Percentiles rank a stretch among this genome's conserved stretches.
Conservation (phyloP, 2,329 filamentous ascomycete species). For the Endoconidiophora laricicola region DNA sequence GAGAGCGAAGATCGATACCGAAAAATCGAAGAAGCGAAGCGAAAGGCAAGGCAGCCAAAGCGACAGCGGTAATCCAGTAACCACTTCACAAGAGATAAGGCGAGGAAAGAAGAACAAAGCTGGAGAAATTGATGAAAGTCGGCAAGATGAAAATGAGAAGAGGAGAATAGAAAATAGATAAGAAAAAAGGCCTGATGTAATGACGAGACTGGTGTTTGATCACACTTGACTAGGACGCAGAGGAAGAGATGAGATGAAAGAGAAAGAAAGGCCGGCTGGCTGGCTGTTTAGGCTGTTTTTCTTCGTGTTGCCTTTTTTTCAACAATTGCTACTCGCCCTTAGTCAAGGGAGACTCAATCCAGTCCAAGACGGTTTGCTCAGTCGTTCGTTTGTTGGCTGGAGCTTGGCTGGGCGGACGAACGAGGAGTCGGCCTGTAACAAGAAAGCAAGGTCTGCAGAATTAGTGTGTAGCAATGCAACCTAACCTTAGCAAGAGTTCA, state of each 20-base stretch:
- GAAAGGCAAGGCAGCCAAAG: background rate
- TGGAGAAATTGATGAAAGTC: slow-evolving; percentile 15
- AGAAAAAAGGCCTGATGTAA: slow-evolving; percentile 14
- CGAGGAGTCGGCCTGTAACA: too few relatives aligned
- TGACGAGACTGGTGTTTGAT: too few relatives aligned
- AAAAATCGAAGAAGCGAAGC: slow-evolving; percentile 13
- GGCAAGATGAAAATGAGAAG: slow-evolving; percentile 11
- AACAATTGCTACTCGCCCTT: background rate
- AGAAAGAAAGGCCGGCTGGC: slow-evolving; percentile 11
- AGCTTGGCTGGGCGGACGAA: too few relatives aligned
- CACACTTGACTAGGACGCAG: slow-evolving; percentile 12
- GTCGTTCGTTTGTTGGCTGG: too few relatives aligned
- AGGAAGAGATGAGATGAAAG: slow-evolving; percentile 13
- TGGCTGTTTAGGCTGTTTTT: background rate
- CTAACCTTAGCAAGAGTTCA: too few relatives aligned
- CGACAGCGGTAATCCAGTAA: slow-evolving; percentile 11
- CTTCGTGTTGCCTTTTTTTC: background rate
- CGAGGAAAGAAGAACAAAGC: slow-evolving; percentile 16
- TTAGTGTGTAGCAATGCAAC: too few relatives aligned
- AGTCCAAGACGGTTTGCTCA: too few relatives aligned
- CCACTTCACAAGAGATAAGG: slow-evolving; percentile 9
- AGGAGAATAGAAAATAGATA: slow-evolving; percentile 17
- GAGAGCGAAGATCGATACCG: slow-evolving; percentile 12
- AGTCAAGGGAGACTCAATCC: background rate
- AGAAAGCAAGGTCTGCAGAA: too few relatives aligned